Percentiles rank a stretch among this genome's conserved stretches.
Evolutionary conservation across 805 yeast species (phyloP).

Genomic region (Starmerella powellii): DNA sequence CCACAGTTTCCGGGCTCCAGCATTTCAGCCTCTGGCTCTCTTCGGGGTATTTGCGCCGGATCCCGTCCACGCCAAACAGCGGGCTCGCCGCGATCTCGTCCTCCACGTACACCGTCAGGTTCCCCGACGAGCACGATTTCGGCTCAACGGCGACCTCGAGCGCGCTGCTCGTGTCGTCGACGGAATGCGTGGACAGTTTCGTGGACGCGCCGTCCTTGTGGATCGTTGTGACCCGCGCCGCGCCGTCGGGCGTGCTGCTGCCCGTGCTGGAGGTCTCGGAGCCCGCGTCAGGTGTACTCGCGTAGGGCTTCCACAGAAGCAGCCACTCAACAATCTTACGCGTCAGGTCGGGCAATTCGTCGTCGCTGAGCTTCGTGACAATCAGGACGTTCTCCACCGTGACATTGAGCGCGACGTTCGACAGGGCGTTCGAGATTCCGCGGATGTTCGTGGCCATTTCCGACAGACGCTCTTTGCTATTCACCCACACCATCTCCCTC

Average conservation of each 20-base stretch:
- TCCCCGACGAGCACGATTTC: conserved; percentile 17
- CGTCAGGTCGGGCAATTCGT: conserved; percentile 17
- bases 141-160: conserved; percentile 9
- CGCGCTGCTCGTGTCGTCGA: no score
- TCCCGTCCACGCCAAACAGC: conserved; percentile 48
- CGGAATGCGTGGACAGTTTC: no score
- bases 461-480: conserved; percentile 23
- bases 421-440: conserved; percentile 24
- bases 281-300: background rate
- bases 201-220: background rate
- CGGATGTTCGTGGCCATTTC: conserved; percentile 26
- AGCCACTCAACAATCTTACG: conserved; percentile 21
- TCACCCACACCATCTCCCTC: conserved; percentile 24
- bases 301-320: conserved; percentile 20
- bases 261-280: no score
- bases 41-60: conserved; percentile 38
- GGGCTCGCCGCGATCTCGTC: conserved; percentile 47
- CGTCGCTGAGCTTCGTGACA: conserved; percentile 24
- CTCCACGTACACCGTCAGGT: conserved; percentile 57
- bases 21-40: conserved; percentile 40
- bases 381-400: conserved; percentile 20
- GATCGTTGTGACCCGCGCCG: background rate
- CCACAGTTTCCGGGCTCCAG: conserved; percentile 51
- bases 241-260: background rate
- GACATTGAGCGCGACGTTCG: conserved; percentile 23